Evolutionary conservation across 345 rosid species (phyloP), one percentile per base, ranked within the genome.

Genomic region (Erysimum cheiranthoides): DNA sequence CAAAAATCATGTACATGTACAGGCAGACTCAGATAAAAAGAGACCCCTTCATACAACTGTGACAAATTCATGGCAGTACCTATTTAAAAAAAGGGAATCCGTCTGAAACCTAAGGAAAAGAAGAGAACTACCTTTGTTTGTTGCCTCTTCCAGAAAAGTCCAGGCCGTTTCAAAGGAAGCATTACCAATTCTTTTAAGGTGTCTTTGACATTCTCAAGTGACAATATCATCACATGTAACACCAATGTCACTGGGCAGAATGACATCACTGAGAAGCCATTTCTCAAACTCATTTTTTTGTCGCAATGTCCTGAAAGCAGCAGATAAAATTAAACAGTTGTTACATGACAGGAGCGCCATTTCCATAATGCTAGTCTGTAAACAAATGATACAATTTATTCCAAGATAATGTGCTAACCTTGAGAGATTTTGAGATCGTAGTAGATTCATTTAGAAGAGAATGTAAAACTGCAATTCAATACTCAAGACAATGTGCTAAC

Each of bases 151-250:
- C 40, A 57, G 12, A 57, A 57, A 57, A 57, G 13, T 57, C 32
- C 61, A 57, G 61, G 61, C 61, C 61, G 61, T 57, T 57, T 40
- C n/a, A 57, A 57, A n/a, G 61, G 40, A 32, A 57, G 61, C 61
- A 57, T 32, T n/a, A 57, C 40, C 40, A 57, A 35, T 32, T 57
- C 61, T 40, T 32, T 57, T 32, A 57, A 57, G 61, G 25, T 57
- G 36, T 57, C 25, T 57, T 57, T 57, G 40, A 57, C 61, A 32
- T 32, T 57, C 61, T 32, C 40, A 57, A 57, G 40, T 32, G 61
- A 40, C 61, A 57, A 57, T 57, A 21, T 56, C 61, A 56, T 56
- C 61, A 56, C 31, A 56, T 56, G 61, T 56, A 56, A 56, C 61
- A 56, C 10, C 61, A 56, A 56, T 56, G 61, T 57, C 61, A n/a